phyloP scores from a whole-genome alignment of 768 basidiomycete species.

The Infundibulicybe gibba region DNA sequence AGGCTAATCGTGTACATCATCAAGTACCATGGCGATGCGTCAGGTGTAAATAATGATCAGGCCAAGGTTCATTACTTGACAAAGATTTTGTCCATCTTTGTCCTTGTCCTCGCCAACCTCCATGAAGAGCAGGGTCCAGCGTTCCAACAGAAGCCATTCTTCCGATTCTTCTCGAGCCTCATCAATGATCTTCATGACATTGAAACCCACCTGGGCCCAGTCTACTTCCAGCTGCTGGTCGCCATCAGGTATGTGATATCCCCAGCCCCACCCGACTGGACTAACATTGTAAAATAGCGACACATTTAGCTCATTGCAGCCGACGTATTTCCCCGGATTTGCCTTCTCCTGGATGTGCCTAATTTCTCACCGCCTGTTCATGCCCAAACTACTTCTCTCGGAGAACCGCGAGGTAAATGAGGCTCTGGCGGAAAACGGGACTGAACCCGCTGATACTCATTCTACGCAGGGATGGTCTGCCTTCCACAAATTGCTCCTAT shows the following conservation, averaged over 20 bases:
- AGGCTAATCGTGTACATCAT: slow-evolving; percentile 96
- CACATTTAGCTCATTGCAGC: slow-evolving; percentile 93
- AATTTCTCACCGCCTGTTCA: slow-evolving; percentile 93
- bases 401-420: slow-evolving; percentile 78
- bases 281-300: slow-evolving; percentile 53
- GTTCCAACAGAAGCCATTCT: slow-evolving; percentile 98
- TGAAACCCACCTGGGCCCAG: slow-evolving; percentile 79
- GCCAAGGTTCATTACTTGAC: slow-evolving; percentile 96
- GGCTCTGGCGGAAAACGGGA: slow-evolving; percentile 1
- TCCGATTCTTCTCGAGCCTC: slow-evolving; percentile 96
- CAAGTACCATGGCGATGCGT: slow-evolving; percentile 98
- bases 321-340: slow-evolving; percentile 95
- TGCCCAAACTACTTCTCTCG: slow-evolving; percentile 89
- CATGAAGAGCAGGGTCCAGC: slow-evolving; percentile 90
- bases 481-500: slow-evolving; percentile 91
- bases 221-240: slow-evolving; percentile 85
- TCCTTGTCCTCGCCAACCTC: slow-evolving; percentile 89
- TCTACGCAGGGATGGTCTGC: slow-evolving; percentile 79
- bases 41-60: slow-evolving; percentile 88
- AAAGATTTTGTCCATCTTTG: slow-evolving; percentile 96
- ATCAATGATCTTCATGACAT: slow-evolving; percentile 88
- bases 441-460: slow-evolving; percentile 6
- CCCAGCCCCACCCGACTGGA: slow-evolving; percentile 2
- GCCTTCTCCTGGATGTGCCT: slow-evolving; percentile 98
- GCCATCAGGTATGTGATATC: slow-evolving; percentile 68